Evolutionary conservation across 2,329 filamentous ascomycete genomes (phyloP).

Genomic region (Microsporum canis): DNA sequence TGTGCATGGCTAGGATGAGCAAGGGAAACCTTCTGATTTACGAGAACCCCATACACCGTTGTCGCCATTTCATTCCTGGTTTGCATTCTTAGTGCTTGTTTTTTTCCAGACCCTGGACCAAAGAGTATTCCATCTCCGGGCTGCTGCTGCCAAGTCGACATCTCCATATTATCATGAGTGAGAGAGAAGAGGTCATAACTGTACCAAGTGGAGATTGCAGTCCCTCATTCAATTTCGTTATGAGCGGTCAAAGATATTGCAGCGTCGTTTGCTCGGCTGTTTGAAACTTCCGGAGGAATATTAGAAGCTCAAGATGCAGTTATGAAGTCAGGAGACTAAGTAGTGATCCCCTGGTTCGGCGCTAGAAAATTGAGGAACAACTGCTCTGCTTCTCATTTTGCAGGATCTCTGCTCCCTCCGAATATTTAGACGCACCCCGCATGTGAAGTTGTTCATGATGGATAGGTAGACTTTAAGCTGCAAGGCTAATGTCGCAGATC

Average conservation of each 20-base stretch:
- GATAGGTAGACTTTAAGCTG: neutral
- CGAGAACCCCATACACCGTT: neutral
- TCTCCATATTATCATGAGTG: neutral
- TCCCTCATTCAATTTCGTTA: neutral
- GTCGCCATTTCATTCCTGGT: neutral
- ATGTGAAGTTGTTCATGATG: neutral
- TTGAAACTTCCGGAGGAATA: neutral
- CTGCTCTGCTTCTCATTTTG: neutral
- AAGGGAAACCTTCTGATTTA: neutral
- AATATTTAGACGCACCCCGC: neutral
- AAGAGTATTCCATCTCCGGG: neutral
- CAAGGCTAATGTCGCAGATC: neutral
- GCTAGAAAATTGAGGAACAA: neutral
- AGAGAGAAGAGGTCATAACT: neutral
- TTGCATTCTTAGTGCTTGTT: neutral
- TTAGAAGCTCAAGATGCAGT: neutral
- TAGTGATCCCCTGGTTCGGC: neutral
- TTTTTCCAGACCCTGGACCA: neutral
- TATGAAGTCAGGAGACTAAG: neutral
- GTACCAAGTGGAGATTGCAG: neutral
- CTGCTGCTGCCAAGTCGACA: neutral
- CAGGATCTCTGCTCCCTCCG: neutral
- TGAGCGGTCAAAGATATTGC: neutral
- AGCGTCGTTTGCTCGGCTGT: neutral
- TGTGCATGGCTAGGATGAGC: neutral